Base-by-base conservation (phyloP, 176 grass and related monocot genomes). In the Eleusine indica region DNA sequence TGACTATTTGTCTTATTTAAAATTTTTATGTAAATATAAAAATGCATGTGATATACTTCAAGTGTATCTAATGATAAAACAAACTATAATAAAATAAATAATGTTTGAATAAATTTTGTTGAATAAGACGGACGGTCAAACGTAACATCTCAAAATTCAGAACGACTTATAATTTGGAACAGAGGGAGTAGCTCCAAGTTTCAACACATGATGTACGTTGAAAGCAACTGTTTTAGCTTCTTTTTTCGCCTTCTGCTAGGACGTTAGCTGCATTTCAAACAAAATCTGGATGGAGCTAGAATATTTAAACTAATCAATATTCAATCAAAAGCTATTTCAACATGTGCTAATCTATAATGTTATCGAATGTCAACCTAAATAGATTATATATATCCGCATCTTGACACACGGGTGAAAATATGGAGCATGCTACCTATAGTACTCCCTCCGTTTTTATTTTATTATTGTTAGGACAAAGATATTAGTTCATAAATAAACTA, bases 191-290 rank as follows among this genome's bases (percentile, higher is more conserved):
- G 73, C 67, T 79, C 69, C 84, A 75, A 63, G 75, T 86, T 87
- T 87, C 88, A 90, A 79, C 39, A 53, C 84, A 78, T 77, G 88
- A 68, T 66, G 66, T 65, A 43, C 73, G 61, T 57, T 47, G 83
- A 86, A 89, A 86, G 88, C 78, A 41, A 78, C 79, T 64, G 30
- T 48, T 15, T 10, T 68, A 43, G 52, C 62, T 38, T 29, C 32
- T n/a, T 75, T 71, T 77, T 67, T 0, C 61, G 25, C 80, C 73
- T 72, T 88, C 58, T 42, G 82, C 76, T 69, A 84, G 69, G 48
- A 57, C 75, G 78, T 46, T 44, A 68, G 46, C 77, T 80, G 17
- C 4, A 30, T 68, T 68, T 68, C 21, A 1, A 21, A 41, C 3
- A 52, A 52, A 58, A 25, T 80, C 3, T 80, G 64, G 77, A 53